Base-by-base conservation (phyloP, 2,329 filamentous ascomycete species). In the Curvularia hawaiiensis region DNA sequence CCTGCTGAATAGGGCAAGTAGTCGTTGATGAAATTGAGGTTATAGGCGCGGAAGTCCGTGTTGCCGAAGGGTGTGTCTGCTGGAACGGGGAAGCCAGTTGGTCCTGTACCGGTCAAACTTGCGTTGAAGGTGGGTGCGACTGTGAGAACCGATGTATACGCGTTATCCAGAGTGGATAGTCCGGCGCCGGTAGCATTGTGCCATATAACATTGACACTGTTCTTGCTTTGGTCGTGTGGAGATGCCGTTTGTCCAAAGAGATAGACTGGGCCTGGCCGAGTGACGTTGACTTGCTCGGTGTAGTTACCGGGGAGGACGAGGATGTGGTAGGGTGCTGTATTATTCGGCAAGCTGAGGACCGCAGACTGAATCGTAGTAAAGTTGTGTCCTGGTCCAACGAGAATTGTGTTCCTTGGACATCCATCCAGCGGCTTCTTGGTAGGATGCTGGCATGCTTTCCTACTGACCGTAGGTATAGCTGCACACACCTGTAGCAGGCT, bases 271-370 rank as follows among this genome's bases (percentile, higher is more conserved):
- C 83, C 86, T 1, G 77, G 72, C 1, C 87, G 84, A 4, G 87
- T 89, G 58, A 89, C 79, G 62, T 90, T 90, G 59, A 90, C 74
- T 72, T 88, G 85, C 66, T 89, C 87, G 1, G 77, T 83, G 65
- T 89, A 89, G 58, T 79, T 80, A 0, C 87, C 87, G 0, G 85
- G 79, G 0, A 83, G 80, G 45, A 89, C 82, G 12, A 89, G 79
- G 62, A 90, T 88, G 18, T 80, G 80, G 55, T 83, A 78, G 0
- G 80, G 68, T 6, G 74, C 74, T 16, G 77, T 78, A 64, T 83
- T 74, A 48, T 79, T 71, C 0, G 79, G 79, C 4, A 83, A 69
- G 43, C 79, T 79, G 11, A 77, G 67, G 33, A 84, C 76, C 20
- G 82, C 82, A 3, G 76, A 77, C 69, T 84, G 82, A 33, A 84